Evolutionary conservation across 768 basidiomycete genomes (phyloP).

Genomic region (Candolleomyces efflorescens): DNA sequence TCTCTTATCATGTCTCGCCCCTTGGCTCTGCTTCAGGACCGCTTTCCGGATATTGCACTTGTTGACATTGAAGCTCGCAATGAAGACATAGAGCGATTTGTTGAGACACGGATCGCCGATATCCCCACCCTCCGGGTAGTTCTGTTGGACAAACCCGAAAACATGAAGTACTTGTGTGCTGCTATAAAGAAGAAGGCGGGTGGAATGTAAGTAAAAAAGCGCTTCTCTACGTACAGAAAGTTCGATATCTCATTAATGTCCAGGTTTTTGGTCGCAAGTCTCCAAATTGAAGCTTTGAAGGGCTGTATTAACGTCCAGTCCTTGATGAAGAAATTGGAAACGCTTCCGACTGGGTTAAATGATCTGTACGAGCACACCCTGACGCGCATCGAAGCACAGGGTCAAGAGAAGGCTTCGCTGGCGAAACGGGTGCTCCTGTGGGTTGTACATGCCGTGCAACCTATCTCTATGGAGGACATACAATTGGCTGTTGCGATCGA

Average conservation of each 20-base stretch:
- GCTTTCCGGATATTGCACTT: not conserved
- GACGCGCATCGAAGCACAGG: not conserved
- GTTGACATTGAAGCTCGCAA: not conserved
- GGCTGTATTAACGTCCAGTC: not conserved
- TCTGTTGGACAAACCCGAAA: not conserved
- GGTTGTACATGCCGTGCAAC: not conserved
- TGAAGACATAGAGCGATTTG: not conserved
- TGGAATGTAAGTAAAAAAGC: not conserved
- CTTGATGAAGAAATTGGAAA: not conserved
- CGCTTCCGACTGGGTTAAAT: not conserved
- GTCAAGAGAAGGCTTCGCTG: not conserved
- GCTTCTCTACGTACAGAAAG: not conserved
- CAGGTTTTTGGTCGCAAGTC: constrained; percentile 1
- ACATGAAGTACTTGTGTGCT: not conserved
- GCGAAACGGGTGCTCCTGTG: constrained; percentile 1
- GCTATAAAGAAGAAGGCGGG: not conserved
- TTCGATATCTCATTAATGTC: not conserved
- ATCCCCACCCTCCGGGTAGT: not conserved
- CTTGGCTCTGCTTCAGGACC: not conserved
- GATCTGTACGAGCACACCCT: not conserved
- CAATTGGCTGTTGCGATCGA: not conserved
- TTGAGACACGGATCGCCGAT: not conserved
- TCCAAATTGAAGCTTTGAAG: not conserved
- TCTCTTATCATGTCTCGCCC: constrained; percentile 1
- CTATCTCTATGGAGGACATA: not conserved